Percentiles rank a stretch among this genome's conserved stretches.
phyloP scores from a whole-genome alignment of 345 rosid species.

The Microcos paniculata region DNA sequence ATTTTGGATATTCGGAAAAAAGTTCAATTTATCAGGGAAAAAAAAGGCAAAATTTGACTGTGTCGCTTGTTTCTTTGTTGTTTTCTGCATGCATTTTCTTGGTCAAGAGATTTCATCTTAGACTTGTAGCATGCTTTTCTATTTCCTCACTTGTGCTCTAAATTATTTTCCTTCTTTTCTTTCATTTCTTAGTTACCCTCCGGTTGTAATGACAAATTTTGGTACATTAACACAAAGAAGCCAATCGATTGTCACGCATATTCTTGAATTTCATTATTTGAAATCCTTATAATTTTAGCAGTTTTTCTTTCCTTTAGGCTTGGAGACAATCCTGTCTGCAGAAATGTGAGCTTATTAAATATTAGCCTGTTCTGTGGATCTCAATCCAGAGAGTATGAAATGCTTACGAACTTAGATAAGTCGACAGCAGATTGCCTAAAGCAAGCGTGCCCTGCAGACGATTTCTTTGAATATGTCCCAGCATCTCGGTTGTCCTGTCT shows the following conservation, averaged over 20 bases:
- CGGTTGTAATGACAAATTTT: background rate
- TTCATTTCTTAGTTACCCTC: background rate
- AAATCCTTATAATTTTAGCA: constrained; percentile 29
- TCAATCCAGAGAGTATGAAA: constrained; percentile 30
- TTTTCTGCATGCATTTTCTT: background rate
- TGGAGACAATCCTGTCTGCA: constrained; percentile 81
- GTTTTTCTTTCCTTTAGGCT: constrained; percentile 63
- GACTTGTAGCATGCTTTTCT: background rate
- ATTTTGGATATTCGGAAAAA: too few species aligned
- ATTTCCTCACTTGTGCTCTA: background rate
- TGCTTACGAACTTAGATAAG: constrained; percentile 25
- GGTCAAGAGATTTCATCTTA: background rate
- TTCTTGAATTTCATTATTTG: background rate
- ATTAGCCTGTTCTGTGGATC: constrained; percentile 48
- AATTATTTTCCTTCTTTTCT: background rate
- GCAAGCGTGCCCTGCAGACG: constrained; percentile 64
- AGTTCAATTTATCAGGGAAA: too few species aligned
- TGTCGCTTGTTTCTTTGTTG: background rate
- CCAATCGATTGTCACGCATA: background rate
- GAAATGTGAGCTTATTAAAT: constrained; percentile 42
- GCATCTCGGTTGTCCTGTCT: constrained; percentile 57
- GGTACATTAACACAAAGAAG: background rate
- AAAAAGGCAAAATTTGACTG: too few species aligned
- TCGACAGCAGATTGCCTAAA: constrained; percentile 36
- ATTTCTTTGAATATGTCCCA: constrained; percentile 67